A percentile compares a stretch with the other conserved stretches of the same genome.
These are phyloP conservation scores for Dunaliella sp. DNA, from an alignment of 139 green algal species.

Conservation along the genomic window DNA sequence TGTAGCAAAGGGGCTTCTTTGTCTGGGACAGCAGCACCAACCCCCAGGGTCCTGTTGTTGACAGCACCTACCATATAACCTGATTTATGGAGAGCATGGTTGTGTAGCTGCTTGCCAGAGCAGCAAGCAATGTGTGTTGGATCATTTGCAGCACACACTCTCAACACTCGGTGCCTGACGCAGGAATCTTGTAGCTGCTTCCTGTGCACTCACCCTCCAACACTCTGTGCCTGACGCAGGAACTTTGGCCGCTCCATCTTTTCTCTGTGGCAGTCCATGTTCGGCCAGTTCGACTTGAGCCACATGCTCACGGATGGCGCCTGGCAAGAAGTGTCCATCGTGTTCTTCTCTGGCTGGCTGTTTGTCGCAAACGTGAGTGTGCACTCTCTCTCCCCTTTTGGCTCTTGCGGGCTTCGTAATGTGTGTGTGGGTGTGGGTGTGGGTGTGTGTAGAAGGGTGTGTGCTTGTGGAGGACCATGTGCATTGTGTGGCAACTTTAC, in stretches of 20 bases:
- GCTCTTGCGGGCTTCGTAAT: no score
- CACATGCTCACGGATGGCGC: conserved; percentile 3
- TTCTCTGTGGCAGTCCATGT: conserved; percentile 29
- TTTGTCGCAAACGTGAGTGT: conserved; percentile 18
- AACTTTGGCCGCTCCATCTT: conserved; percentile 33
- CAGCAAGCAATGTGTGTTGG: no score
- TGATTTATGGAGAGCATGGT: no score
- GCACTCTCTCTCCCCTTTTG: no score
- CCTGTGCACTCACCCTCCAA: neutral
- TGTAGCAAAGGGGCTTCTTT: no score
- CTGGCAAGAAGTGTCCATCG: conserved; percentile 20
- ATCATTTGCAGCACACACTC: no score
- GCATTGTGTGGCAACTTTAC: no score
- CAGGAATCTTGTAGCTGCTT: conserved; percentile 28
- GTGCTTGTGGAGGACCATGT: neutral
- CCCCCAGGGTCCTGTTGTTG: no score
- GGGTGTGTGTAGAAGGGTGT: conserved; percentile 6
- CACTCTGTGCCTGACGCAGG: neutral
- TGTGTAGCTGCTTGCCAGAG: no score
- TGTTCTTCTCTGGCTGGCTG: conserved; percentile 31
- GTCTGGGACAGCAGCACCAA: no score
- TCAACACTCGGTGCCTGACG: neutral
- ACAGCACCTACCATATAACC: no score
- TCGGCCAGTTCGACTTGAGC: conserved; percentile 32
- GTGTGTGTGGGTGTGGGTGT: conserved; percentile 5